These are phyloP conservation scores for Chalara sp. DNA, from an alignment of 2,329 filamentous ascomycete genomes.

Conservation along the genomic window DNA sequence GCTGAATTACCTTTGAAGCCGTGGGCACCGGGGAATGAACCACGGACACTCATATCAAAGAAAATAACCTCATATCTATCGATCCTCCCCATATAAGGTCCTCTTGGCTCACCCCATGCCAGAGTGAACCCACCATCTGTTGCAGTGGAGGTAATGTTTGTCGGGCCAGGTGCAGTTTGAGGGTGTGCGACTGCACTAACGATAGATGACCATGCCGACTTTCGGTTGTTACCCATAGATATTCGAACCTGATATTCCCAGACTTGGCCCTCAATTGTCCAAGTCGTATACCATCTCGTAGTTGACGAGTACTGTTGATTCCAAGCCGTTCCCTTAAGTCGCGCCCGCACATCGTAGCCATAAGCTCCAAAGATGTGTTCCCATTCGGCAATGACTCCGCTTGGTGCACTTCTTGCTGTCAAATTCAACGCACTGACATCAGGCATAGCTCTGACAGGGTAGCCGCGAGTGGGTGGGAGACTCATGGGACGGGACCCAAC, in stretches of 20 bases:
- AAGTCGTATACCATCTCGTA: background rate
- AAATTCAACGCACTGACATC: background rate
- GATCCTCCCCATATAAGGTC: background rate
- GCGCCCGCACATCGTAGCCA: background rate
- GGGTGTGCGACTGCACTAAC: background rate
- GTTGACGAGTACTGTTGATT: background rate
- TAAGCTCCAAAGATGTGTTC: background rate
- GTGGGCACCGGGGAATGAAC: background rate
- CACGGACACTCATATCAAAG: background rate
- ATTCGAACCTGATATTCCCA: background rate
- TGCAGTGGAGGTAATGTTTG: background rate
- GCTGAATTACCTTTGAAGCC: background rate
- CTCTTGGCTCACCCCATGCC: background rate
- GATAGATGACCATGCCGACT: background rate
- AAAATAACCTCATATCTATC: background rate
- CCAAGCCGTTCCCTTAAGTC: background rate
- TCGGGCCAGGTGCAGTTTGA: background rate
- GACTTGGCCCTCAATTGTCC: background rate
- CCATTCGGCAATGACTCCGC: background rate
- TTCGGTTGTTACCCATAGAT: background rate
- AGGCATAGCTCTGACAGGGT: background rate
- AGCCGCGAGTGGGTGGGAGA: slow-evolving; percentile 8
- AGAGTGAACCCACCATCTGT: background rate
- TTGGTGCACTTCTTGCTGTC: background rate
- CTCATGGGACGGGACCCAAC: slow-evolving; percentile 18